Percentiles rank a stretch among this genome's conserved stretches.
phyloP scores from a whole-genome alignment of 1,284 basidiomycete species.

The Moniliella sp. region DNA sequence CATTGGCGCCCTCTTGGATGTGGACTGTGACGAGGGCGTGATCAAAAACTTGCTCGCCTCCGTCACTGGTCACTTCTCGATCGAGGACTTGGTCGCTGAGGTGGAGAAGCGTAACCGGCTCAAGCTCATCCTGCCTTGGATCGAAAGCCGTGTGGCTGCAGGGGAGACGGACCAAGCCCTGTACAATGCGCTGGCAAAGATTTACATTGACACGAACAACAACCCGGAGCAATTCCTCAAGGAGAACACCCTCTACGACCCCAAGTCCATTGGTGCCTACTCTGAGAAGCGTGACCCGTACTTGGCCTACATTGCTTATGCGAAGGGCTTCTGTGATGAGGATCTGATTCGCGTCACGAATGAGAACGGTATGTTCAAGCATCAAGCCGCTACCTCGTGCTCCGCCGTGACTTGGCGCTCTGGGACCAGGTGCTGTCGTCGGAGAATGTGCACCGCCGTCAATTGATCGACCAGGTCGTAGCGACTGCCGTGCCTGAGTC shows the following conservation, averaged over 20 bases:
- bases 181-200: slow-evolving; percentile 94
- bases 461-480: slow-evolving; percentile 72
- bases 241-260: slow-evolving; percentile 94
- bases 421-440: slow-evolving; percentile 82
- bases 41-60: slow-evolving; percentile 83
- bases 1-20: slow-evolving; percentile 82
- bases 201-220: slow-evolving; percentile 93
- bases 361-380: slow-evolving; percentile 99
- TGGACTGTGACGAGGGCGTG: slow-evolving; percentile 80
- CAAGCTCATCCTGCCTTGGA: slow-evolving; percentile 90
- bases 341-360: slow-evolving; percentile 93
- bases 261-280: slow-evolving; percentile 89
- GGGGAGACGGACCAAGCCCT: slow-evolving; percentile 78
- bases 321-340: slow-evolving; percentile 95
- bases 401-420: slow-evolving; percentile 77
- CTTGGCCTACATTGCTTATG: slow-evolving; percentile 95
- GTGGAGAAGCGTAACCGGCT: slow-evolving; percentile 70
- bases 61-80: slow-evolving; percentile 87
- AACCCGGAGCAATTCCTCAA: slow-evolving; percentile 93
- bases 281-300: slow-evolving; percentile 97
- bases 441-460: slow-evolving; percentile 76
- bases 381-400: slow-evolving; percentile 96
- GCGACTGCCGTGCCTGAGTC: slow-evolving; percentile 78
- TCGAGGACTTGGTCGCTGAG: slow-evolving; percentile 54
- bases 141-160: slow-evolving; percentile 70